These are phyloP conservation scores for Pugionium dolabratum DNA, from an alignment of 345 rosid species.

Conservation along the genomic window DNA sequence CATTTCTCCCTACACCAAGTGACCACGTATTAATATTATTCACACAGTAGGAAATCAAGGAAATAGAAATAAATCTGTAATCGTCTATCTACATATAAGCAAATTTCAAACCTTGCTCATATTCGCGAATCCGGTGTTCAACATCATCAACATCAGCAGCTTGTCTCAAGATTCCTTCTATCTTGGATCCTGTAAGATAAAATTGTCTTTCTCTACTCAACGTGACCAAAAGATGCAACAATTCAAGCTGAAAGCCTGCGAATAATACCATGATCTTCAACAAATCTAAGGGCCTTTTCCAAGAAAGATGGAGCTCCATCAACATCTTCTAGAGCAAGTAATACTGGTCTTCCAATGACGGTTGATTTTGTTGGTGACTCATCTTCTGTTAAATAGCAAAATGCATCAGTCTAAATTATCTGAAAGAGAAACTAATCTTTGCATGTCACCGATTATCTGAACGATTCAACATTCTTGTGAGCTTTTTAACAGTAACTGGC, in stretches of 20 bases:
- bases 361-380: conserved; percentile 56
- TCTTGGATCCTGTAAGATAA: conserved; percentile 63
- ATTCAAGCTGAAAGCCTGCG: conserved; percentile 24
- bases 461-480: conserved; percentile 15
- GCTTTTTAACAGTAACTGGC: conserved; percentile 16
- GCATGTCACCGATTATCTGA: neutral
- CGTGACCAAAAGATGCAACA: conserved; percentile 1
- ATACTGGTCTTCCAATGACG: conserved; percentile 77
- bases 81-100: too few species aligned
- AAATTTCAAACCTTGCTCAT: conserved; percentile 68
- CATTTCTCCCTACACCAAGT: conserved; percentile 68
- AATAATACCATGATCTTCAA: conserved; percentile 85
- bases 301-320: conserved; percentile 98
- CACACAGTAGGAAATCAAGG: conserved; percentile 7
- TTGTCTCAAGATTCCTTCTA: conserved; percentile 96
- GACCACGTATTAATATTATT: conserved; percentile 11
- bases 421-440: conserved; percentile 23
- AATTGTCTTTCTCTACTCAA: conserved; percentile 36
- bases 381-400: conserved; percentile 49
- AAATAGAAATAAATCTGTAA: neutral
- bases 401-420: conserved; percentile 27
- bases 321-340: conserved; percentile 94
- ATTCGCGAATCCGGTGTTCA: conserved; percentile 82
- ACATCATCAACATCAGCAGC: conserved; percentile 99
- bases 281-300: conserved; percentile 92